Conservation (phyloP, 1,284 basidiomycete genomes). For the Ustilago lituana region DNA sequence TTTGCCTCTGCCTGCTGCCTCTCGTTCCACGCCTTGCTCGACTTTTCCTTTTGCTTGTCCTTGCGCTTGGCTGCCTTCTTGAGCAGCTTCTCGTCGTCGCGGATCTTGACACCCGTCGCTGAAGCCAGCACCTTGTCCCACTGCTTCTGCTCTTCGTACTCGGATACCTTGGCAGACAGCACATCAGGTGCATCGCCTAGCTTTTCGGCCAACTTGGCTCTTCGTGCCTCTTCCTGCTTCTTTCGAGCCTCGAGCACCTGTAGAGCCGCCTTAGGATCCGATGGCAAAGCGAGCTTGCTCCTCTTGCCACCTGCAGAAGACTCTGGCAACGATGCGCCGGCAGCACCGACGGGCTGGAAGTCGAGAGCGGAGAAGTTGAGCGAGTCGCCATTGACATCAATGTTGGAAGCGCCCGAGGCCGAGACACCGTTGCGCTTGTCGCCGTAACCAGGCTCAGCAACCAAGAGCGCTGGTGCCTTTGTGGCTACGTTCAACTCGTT, state of each 20-base stretch:
- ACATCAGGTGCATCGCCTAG: conserved; percentile 43
- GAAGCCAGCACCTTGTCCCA: conserved; percentile 63
- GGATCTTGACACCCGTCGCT: conserved; percentile 62
- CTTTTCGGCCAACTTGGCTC: conserved; percentile 45
- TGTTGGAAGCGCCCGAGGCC: conserved; percentile 14
- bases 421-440: conserved; percentile 30
- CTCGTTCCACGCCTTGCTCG: conserved; percentile 61
- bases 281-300: conserved; percentile 57
- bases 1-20: conserved; percentile 50
- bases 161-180: conserved; percentile 41
- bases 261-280: conserved; percentile 63
- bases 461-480: conserved; percentile 53
- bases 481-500: conserved; percentile 32
- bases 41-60: conserved; percentile 63
- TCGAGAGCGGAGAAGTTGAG: conserved; percentile 52
- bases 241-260: conserved; percentile 61
- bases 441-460: conserved; percentile 40
- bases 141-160: conserved; percentile 52
- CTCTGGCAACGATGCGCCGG: conserved; percentile 21
- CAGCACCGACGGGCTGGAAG: conserved; percentile 44
- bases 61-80: conserved; percentile 62
- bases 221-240: conserved; percentile 44
- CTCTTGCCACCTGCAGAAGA: conserved; percentile 41
- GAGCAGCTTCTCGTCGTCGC: conserved; percentile 63
- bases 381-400: conserved; percentile 34